These are phyloP conservation scores for Orbilia javanica DNA, from an alignment of 2,329 filamentous ascomycete genomes.

Conservation along the genomic window DNA sequence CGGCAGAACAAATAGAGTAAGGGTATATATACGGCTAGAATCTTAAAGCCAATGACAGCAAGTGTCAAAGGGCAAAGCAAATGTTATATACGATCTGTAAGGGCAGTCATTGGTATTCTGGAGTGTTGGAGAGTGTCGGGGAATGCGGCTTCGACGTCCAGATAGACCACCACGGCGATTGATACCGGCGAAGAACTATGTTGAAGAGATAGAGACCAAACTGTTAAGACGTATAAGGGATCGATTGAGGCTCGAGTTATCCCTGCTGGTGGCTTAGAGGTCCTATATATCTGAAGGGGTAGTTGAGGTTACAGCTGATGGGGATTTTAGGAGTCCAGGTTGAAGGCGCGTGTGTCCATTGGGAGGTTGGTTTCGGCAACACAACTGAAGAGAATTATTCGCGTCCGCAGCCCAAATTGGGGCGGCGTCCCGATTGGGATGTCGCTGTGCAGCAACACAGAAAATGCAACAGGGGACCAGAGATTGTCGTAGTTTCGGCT, in stretches of 20 bases:
- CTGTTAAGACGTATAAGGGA: not conserved
- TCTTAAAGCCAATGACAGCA: conserved; percentile 25
- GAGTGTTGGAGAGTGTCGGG: not conserved
- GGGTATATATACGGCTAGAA: not conserved
- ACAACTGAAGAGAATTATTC: conserved; percentile 21
- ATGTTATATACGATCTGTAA: not conserved
- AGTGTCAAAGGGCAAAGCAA: conserved; percentile 19
- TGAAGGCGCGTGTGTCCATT: conserved; percentile 6
- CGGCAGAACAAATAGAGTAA: conserved; percentile 12
- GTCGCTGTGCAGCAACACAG: not conserved
- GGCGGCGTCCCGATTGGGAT: conserved; percentile 3
- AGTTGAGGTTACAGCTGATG: conserved; percentile 13
- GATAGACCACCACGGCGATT: not conserved
- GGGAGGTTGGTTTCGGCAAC: conserved; percentile 25
- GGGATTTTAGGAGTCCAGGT: conserved; percentile 7
- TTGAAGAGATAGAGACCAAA: not conserved
- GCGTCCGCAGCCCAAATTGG: conserved; percentile 9
- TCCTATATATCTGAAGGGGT: not conserved
- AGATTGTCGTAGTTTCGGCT: not conserved
- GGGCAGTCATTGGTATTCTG: conserved; percentile 10
- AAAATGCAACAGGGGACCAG: not conserved
- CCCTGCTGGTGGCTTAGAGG: not conserved
- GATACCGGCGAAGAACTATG: not conserved
- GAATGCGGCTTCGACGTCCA: not conserved
- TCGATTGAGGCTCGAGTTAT: not conserved